Evolutionary conservation across 768 basidiomycete genomes (phyloP), one percentile per base, ranked within the genome.

Genomic region (Auriscalpium microsporum): DNA sequence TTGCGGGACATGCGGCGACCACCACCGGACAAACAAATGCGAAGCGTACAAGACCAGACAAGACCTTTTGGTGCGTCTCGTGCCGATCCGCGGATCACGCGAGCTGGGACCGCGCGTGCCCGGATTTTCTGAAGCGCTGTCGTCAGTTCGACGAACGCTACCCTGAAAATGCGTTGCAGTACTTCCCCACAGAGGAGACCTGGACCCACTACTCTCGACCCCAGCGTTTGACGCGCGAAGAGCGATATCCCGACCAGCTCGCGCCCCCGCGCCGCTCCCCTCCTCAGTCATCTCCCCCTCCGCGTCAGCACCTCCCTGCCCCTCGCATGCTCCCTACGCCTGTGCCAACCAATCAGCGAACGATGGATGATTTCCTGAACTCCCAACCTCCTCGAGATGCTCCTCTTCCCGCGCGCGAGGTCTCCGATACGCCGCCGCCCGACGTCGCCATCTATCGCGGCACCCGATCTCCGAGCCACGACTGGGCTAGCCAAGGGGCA

Each of bases 21-120:
- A 51, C 17, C 68, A 69, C 50, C 45, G 53, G 0, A 68, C 67
- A 0, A 4, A 3, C 11, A 28, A 42, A 16, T 63, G 69, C 55
- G 23, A 0, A 1, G n/a, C 8, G 8, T 14, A 23, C 19, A 28
- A 13, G 2, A 44, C 33, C 8, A n/a, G n/a, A n/a, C n/a, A n/a
- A n/a, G n/a, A n/a, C n/a, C n/a, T 16, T 1, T 3, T 14, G 38
- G 9, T 53, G 56, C n/a, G 11, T 36, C 2, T 34, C 37, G 10
- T 53, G 56, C 17, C 5, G 19, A 1, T 13, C 2, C 0, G 1
- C 38, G 3, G 35, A 40, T 1, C 62, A 63, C 21, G 6, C 55
- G 0, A 62, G 60, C 28, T 51, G 50, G 10, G 21, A 54, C 37
- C 36, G 58, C 4, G 6, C 16, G 1, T 63, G 64, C 56, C 57